Percentiles rank a stretch among this genome's conserved stretches.
Conservation (phyloP, 805 yeast species). For the Cyberlindnera subsufficiens region DNA sequence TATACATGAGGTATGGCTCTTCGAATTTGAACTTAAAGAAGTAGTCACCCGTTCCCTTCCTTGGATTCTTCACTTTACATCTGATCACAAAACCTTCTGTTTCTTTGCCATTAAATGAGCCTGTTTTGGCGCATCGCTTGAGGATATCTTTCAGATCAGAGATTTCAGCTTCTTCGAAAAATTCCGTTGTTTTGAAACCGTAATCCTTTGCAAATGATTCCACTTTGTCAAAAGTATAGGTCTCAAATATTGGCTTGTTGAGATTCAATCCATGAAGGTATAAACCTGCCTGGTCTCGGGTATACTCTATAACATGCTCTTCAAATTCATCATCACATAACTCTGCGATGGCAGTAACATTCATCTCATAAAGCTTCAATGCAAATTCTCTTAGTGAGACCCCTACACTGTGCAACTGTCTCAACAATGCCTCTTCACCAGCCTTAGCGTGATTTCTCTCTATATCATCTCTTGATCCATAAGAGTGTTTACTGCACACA, state of each 20-base stretch:
- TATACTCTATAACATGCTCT: conserved; percentile 83
- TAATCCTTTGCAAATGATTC: conserved; percentile 51
- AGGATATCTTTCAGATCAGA: conserved; percentile 44
- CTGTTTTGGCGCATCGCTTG: conserved; percentile 53
- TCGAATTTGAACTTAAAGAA: conserved; percentile 94
- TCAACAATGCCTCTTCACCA: conserved; percentile 54
- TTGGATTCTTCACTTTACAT: conserved; percentile 32
- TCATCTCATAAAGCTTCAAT: conserved; percentile 36
- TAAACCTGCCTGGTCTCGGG: conserved; percentile 63
- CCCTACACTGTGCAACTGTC: conserved; percentile 42
- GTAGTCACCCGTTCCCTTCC: conserved; percentile 34
- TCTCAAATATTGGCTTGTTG: conserved; percentile 57
- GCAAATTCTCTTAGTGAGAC: conserved; percentile 50
- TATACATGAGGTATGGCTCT: conserved; percentile 87
- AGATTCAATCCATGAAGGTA: conserved; percentile 85
- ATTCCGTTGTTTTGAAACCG: conserved; percentile 66
- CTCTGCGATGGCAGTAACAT: conserved; percentile 86
- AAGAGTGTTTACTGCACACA: conserved; percentile 88
- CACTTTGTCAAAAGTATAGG: conserved; percentile 60
- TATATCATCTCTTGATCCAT: conserved; percentile 57
- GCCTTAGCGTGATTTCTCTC: conserved; percentile 67
- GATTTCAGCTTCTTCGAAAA: conserved; percentile 32
- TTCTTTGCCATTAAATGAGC: conserved; percentile 65
- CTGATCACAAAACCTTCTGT: conserved; percentile 94
- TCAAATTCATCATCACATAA: conserved; percentile 89